Conservation (phyloP, 2,329 filamentous ascomycete species). For the Zelopaecilomyces penicillatus region DNA sequence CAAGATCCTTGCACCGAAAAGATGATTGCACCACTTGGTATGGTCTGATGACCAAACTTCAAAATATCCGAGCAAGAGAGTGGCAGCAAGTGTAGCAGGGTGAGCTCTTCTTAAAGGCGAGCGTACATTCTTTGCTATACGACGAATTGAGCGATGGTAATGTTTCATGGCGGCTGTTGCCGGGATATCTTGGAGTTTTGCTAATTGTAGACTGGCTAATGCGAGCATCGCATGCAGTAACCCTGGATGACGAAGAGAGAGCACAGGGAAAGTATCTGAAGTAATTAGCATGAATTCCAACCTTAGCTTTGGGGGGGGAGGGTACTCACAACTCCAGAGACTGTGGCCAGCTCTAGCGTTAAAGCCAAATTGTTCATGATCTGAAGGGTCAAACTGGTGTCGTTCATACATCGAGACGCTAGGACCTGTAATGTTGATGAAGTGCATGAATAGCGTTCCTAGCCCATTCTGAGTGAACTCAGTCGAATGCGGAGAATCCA, state of each 20-base stretch:
- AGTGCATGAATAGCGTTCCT: constrained; percentile 80
- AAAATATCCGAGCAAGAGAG: constrained; percentile 79
- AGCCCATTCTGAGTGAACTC: constrained; percentile 76
- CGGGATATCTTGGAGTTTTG: constrained; percentile 66
- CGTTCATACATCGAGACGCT: constrained; percentile 83
- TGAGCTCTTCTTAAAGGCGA: constrained; percentile 61
- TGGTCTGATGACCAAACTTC: constrained; percentile 94
- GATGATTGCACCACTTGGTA: constrained; percentile 88
- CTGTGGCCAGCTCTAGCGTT: constrained; percentile 57
- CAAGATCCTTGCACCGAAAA: constrained; percentile 75
- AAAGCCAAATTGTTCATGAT: constrained; percentile 45
- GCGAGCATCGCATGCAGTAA: constrained; percentile 87
- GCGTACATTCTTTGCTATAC: constrained; percentile 68
- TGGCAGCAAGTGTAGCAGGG: constrained; percentile 78
- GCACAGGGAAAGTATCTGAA: constrained; percentile 66
- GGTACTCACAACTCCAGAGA: constrained; percentile 51
- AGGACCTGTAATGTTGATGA: constrained; percentile 80
- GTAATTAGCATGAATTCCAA: constrained; percentile 9
- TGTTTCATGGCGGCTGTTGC: constrained; percentile 80
- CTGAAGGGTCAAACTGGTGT: constrained; percentile 63
- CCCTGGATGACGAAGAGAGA: constrained; percentile 76
- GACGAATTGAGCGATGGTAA: constrained; percentile 76
- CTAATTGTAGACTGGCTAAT: constrained; percentile 77
- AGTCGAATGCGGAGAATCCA: constrained; percentile 54
- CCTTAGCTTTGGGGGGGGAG: neutral